Conservation (phyloP, 2,329 filamentous ascomycete species). For the Fusarium sterilihyphosum region DNA sequence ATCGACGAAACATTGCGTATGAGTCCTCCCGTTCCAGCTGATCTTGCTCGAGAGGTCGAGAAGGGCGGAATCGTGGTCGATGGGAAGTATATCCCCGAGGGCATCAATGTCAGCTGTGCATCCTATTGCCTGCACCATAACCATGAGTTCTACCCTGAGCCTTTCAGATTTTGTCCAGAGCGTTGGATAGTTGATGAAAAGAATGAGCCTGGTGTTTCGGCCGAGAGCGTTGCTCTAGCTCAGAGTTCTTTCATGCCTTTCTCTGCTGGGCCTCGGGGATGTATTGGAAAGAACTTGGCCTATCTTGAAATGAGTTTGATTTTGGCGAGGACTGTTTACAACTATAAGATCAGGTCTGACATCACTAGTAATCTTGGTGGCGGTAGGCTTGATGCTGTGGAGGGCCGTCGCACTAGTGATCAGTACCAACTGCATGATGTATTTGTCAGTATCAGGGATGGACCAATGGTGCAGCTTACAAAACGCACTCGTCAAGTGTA, state of each 20-base stretch:
- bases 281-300: slow-evolving; percentile 26
- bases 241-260: slow-evolving; percentile 17
- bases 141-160: slow-evolving; percentile 10
- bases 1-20: slow-evolving; percentile 39
- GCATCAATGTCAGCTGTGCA: slow-evolving; percentile 12
- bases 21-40: slow-evolving; percentile 1
- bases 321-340: background rate
- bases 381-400: no score
- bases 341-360: no score
- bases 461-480: slow-evolving; percentile 19
- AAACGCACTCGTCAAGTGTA: no score
- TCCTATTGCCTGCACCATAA: slow-evolving; percentile 24
- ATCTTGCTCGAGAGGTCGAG: slow-evolving; percentile 29
- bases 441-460: slow-evolving; percentile 17
- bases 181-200: slow-evolving; percentile 21
- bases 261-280: slow-evolving; percentile 18
- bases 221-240: slow-evolving; percentile 1
- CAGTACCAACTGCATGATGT: slow-evolving; percentile 25
- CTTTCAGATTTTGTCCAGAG: slow-evolving; percentile 28
- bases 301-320: slow-evolving; percentile 28
- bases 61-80: slow-evolving; percentile 22
- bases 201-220: background rate
- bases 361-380: no score
- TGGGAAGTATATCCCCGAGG: slow-evolving; percentile 15
- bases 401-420: background rate